Evolutionary conservation across 768 basidiomycete genomes (phyloP).

Genomic region (Lactifluus hygrophoroides): DNA sequence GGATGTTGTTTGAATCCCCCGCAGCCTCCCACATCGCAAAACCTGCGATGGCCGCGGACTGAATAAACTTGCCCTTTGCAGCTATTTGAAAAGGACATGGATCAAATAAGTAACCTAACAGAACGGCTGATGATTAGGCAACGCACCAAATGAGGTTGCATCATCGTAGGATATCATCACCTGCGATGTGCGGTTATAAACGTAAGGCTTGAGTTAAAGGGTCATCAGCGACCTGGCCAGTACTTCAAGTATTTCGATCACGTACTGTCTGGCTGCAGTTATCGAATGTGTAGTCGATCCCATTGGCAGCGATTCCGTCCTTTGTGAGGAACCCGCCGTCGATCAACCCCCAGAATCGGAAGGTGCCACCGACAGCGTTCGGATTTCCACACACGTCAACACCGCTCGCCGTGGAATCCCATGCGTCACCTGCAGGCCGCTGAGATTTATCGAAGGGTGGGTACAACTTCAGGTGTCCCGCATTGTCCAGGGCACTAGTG

Average conservation of each 20-base stretch:
- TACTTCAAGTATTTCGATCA: slow-evolving; percentile 21
- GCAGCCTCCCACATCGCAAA: too few species aligned
- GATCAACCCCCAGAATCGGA: slow-evolving; percentile 54
- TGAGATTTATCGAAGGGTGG: slow-evolving; percentile 14
- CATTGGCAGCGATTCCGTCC: background rate
- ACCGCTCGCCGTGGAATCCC: slow-evolving; percentile 37
- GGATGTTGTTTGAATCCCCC: too few species aligned
- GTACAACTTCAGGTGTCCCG: slow-evolving; percentile 7
- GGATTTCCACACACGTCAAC: slow-evolving; percentile 47
- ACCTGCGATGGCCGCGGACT: too few species aligned
- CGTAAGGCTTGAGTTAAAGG: slow-evolving; percentile 46
- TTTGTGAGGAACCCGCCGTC: slow-evolving; percentile 17
- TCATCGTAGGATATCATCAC: slow-evolving; percentile 62
- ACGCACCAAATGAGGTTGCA: slow-evolving; percentile 39
- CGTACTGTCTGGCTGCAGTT: slow-evolving; percentile 64
- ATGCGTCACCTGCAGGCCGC: slow-evolving; percentile 31
- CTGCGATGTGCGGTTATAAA: slow-evolving; percentile 46
- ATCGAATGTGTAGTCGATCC: slow-evolving; percentile 30
- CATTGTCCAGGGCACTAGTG: slow-evolving; percentile 20
- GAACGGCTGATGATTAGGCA: background rate
- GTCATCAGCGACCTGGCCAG: background rate
- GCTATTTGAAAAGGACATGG: background rate
- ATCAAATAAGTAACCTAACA: background rate
- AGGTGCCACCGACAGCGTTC: too few species aligned
- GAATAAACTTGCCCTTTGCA: background rate